phyloP scores from a whole-genome alignment of 2,329 filamentous ascomycete genomes.

The Ophiostoma fasciatum region DNA sequence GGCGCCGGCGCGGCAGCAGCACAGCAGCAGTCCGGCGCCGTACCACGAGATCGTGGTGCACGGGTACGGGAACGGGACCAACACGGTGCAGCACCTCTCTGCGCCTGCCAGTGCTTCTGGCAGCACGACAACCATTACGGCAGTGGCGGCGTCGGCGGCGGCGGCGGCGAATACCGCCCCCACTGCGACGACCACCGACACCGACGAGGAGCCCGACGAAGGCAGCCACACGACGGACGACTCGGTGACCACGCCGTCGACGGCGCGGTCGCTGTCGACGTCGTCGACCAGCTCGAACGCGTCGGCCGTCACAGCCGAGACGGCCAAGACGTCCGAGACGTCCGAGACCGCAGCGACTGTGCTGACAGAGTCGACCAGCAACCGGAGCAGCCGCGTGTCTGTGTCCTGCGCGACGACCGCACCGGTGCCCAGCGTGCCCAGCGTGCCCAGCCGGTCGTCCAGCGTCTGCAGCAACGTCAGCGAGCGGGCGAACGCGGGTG shows the following conservation, averaged over 20 bases:
- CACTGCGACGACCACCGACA: too few species aligned
- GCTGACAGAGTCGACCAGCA: background rate
- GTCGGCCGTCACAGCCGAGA: constrained; percentile 5
- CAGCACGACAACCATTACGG: too few species aligned
- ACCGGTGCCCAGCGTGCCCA: too few species aligned
- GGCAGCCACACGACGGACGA: background rate
- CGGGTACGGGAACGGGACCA: constrained; percentile 39
- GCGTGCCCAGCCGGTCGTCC: constrained; percentile 5
- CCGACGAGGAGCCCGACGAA: background rate
- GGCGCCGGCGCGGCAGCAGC: too few species aligned
- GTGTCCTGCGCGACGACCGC: too few species aligned
- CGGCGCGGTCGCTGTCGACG: constrained; percentile 13
- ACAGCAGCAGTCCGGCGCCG: too few species aligned
- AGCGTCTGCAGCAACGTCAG: constrained; percentile 5
- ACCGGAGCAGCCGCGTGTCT: too few species aligned
- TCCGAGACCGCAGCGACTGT: constrained; percentile 1
- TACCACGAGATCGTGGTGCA: constrained; percentile 38
- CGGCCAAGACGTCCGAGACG: too few species aligned
- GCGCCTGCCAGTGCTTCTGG: too few species aligned
- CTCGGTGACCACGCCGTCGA: constrained; percentile 1
- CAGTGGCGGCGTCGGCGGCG: background rate
- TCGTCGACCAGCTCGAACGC: constrained; percentile 13
- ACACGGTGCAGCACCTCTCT: constrained; percentile 15
- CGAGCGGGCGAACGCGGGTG: too few species aligned
- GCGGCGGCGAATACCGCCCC: too few species aligned